These are phyloP conservation scores for Didymella segeticola DNA, from an alignment of 2,329 filamentous ascomycete genomes.

Conservation along the genomic window DNA sequence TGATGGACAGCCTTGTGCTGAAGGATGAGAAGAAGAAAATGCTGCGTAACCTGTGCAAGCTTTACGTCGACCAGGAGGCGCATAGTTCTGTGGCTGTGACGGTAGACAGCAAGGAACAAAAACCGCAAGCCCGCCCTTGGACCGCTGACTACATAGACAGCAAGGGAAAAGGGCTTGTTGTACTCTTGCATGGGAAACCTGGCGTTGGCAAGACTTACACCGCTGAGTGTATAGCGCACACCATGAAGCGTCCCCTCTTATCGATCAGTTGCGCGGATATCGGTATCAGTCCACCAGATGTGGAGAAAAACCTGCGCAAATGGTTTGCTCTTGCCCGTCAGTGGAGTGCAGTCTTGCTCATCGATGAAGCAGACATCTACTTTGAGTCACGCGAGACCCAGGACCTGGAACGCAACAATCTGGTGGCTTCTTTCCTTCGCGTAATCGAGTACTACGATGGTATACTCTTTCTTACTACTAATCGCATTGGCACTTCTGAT, in stretches of 20 bases:
- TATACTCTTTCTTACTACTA: constrained; percentile 48
- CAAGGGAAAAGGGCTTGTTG: constrained; percentile 30
- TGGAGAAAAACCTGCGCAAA: constrained; percentile 21
- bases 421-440: constrained; percentile 46
- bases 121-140: background rate
- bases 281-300: constrained; percentile 19
- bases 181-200: constrained; percentile 32
- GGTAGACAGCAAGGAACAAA: background rate
- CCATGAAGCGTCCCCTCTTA: constrained; percentile 23
- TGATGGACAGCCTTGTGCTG: too few species aligned
- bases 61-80: background rate
- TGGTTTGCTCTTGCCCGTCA: constrained; percentile 24
- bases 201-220: constrained; percentile 37
- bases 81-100: too few species aligned
- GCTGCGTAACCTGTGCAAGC: too few species aligned
- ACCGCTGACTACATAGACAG: constrained; percentile 17
- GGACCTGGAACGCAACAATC: constrained; percentile 41
- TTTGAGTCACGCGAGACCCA: constrained; percentile 41
- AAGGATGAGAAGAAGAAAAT: too few species aligned
- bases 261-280: constrained; percentile 25
- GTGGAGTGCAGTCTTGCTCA: constrained; percentile 32
- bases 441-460: constrained; percentile 50
- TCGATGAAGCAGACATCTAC: constrained; percentile 49
- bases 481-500: constrained; percentile 68
- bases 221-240: constrained; percentile 25